Evolutionary conservation across 371 early-diverging fungal genomes (phyloP).

Genomic region (Scutellospora calospora): DNA sequence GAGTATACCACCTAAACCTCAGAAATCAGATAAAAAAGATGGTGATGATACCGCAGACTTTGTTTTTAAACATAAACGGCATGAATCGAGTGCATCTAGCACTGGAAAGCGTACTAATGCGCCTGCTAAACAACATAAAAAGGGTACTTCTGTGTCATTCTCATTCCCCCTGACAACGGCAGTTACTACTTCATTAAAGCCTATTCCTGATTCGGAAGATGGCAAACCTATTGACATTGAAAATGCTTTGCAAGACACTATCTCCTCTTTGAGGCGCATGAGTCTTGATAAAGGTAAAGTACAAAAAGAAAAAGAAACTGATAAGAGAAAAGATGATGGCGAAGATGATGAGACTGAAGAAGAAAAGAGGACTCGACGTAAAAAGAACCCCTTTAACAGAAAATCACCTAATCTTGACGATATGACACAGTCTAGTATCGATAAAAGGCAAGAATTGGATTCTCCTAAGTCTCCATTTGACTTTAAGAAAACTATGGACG

Average conservation of each 20-base stretch:
- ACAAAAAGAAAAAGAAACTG: constrained; percentile 33
- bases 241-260: constrained; percentile 42
- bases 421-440: not conserved
- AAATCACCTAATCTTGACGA: constrained; percentile 39
- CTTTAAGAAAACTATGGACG: constrained; percentile 11
- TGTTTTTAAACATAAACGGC: constrained; percentile 35
- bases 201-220: constrained; percentile 41
- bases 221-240: constrained; percentile 42
- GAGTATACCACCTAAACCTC: constrained; percentile 36
- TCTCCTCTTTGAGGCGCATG: constrained; percentile 43
- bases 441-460: constrained; percentile 20
- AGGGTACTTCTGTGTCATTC: constrained; percentile 39
- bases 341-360: constrained; percentile 38
- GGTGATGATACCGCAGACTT: not conserved
- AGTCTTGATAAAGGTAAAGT: constrained; percentile 41
- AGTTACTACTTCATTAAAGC: constrained; percentile 17
- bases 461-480: constrained; percentile 42
- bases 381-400: constrained; percentile 24
- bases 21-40: constrained; percentile 38
- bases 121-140: constrained; percentile 39
- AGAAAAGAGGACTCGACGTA: constrained; percentile 19
- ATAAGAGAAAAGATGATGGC: constrained; percentile 31
- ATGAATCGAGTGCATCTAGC: constrained; percentile 16
- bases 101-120: constrained; percentile 8
- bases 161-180: constrained; percentile 33